Evolutionary conservation across 306 rosid species (phyloP).

Genomic region (Trifolium dubium): DNA sequence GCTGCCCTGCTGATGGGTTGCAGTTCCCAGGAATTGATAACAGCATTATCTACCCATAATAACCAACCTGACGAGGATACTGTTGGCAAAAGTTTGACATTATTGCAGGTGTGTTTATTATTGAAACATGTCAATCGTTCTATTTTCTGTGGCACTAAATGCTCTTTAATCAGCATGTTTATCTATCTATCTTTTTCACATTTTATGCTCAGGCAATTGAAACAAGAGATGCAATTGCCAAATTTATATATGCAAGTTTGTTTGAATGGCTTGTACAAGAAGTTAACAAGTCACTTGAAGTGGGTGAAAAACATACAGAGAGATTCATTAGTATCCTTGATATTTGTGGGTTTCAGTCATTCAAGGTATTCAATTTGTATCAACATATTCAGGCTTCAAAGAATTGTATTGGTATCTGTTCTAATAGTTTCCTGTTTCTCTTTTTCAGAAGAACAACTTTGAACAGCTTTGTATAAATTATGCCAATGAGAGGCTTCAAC

Average conservation of each 20-base stretch:
- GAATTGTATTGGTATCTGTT: background rate
- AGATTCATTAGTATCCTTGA: conserved; percentile 86
- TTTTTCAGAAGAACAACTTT: conserved; percentile 75
- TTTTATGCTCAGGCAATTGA: conserved; percentile 68
- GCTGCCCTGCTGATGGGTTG: conserved; percentile 89
- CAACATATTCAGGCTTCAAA: conserved; percentile 34
- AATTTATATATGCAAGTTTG: conserved; percentile 75
- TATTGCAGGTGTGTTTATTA: conserved; percentile 67
- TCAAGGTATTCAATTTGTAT: conserved; percentile 63
- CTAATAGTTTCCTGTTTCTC: conserved; percentile 41
- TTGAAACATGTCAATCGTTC: conserved; percentile 25
- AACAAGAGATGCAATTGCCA: conserved; percentile 80
- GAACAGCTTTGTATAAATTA: conserved; percentile 94
- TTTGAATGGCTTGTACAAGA: conserved; percentile 90
- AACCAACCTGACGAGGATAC: conserved; percentile 54
- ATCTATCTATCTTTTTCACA: conserved; percentile 14
- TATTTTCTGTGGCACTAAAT: conserved; percentile 37
- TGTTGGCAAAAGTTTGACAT: conserved; percentile 54
- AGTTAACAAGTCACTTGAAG: conserved; percentile 77
- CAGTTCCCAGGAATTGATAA: conserved; percentile 63
- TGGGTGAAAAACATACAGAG: conserved; percentile 50
- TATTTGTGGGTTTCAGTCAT: conserved; percentile 82
- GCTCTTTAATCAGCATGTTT: conserved; percentile 4
- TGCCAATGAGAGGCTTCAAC: conserved; percentile 98
- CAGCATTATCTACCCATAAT: conserved; percentile 57